phyloP scores from a whole-genome alignment of 1,284 basidiomycete genomes.

The Trametes polyzona region DNA sequence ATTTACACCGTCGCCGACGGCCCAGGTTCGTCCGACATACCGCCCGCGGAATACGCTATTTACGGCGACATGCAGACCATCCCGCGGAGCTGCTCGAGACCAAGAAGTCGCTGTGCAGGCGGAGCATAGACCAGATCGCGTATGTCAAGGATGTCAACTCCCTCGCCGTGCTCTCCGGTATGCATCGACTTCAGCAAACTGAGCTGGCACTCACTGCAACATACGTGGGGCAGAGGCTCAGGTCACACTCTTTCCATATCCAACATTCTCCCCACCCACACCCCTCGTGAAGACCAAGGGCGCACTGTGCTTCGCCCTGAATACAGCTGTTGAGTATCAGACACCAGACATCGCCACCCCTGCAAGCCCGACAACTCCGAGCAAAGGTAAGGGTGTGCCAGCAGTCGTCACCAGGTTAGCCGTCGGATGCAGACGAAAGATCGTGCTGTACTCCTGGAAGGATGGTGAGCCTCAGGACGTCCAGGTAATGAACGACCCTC shows the following conservation, averaged over 20 bases:
- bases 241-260: slow-evolving; percentile 68
- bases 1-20: slow-evolving; percentile 59
- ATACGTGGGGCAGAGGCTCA: slow-evolving; percentile 52
- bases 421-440: slow-evolving; percentile 85
- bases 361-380: slow-evolving; percentile 34
- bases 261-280: slow-evolving; percentile 69
- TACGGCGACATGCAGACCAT: slow-evolving; percentile 38
- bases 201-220: not conserved
- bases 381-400: slow-evolving; percentile 51
- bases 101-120: slow-evolving; percentile 57
- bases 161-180: slow-evolving; percentile 83
- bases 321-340: slow-evolving; percentile 61
- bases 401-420: slow-evolving; percentile 77
- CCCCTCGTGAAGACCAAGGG: slow-evolving; percentile 74
- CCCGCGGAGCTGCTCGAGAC: slow-evolving; percentile 60
- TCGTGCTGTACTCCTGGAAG: slow-evolving; percentile 87
- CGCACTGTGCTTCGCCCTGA: slow-evolving; percentile 80
- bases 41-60: slow-evolving; percentile 1
- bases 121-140: slow-evolving; percentile 85
- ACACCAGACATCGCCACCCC: slow-evolving; percentile 22
- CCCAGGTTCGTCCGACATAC: slow-evolving; percentile 34
- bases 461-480: slow-evolving; percentile 81
- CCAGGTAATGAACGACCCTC: slow-evolving; percentile 51
- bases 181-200: slow-evolving; percentile 25
- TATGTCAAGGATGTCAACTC: slow-evolving; percentile 84